A percentile compares a stretch with the other conserved stretches of the same genome.
These are phyloP conservation scores for Coprinellus micaceus DNA, from an alignment of 768 basidiomycete species.

Conservation along the genomic window DNA sequence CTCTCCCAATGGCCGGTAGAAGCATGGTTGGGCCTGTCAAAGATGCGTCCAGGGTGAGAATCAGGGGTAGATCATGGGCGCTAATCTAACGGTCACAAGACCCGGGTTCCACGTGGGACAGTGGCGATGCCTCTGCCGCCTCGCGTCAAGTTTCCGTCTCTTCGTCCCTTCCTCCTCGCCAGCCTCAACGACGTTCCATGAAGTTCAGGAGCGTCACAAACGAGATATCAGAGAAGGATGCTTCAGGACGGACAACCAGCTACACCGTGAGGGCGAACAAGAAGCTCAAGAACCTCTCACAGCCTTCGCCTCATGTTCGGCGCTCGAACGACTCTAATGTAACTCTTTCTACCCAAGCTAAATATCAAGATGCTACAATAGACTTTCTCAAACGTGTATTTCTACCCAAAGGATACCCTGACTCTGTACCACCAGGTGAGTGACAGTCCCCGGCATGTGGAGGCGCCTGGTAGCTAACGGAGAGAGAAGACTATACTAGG, in stretches of 20 bases:
- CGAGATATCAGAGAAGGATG: not conserved
- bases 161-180: no score
- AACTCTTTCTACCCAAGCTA: not conserved
- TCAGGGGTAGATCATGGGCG: no score
- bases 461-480: not conserved
- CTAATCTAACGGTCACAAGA: no score
- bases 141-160: no score
- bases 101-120: no score
- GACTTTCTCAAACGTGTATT: slow-evolving; percentile 8
- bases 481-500: slow-evolving; percentile 49
- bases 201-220: not conserved
- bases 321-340: not conserved
- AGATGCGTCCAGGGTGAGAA: no score
- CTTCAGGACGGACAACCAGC: not conserved
- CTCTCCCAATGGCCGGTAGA: no score
- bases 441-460: not conserved
- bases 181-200: not conserved
- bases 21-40: no score
- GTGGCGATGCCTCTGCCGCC: no score
- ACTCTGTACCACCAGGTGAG: slow-evolving; percentile 14
- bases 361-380: not conserved
- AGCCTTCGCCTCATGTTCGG: no score
- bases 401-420: slow-evolving; percentile 14
- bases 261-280: not conserved
- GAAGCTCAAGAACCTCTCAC: no score